These are phyloP conservation scores for Lasiodiplodia sp. DNA, from an alignment of 2,329 filamentous ascomycete genomes.

Conservation along the genomic window DNA sequence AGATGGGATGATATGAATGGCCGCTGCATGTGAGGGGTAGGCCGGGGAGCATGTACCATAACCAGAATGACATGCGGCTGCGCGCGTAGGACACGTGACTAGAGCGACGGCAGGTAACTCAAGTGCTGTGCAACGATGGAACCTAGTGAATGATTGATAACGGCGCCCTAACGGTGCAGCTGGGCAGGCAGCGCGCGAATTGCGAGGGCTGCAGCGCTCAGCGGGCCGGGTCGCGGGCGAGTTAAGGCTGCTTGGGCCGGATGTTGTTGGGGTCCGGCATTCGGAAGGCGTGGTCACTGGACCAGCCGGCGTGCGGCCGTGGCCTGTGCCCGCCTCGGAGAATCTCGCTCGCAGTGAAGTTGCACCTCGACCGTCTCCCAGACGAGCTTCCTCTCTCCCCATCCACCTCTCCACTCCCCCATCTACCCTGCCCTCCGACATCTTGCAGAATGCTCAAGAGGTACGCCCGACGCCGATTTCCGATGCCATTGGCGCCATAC, in stretches of 20 bases:
- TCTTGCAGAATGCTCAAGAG: slow-evolving; percentile 68
- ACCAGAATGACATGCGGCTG: slow-evolving; percentile 23
- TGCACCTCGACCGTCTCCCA: slow-evolving; percentile 28
- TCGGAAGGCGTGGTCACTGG: slow-evolving; percentile 21
- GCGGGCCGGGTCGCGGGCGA: slow-evolving; percentile 12
- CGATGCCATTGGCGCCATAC: slow-evolving; percentile 48
- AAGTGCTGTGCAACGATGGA: background rate
- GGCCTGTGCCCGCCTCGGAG: slow-evolving; percentile 26
- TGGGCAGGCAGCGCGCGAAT: background rate
- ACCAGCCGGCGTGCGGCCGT: background rate
- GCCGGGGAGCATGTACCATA: slow-evolving; percentile 17
- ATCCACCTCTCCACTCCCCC: slow-evolving; percentile 40
- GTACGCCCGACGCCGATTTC: slow-evolving; percentile 49
- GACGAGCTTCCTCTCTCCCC: slow-evolving; percentile 33
- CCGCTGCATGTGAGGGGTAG: slow-evolving; percentile 1
- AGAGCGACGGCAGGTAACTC: background rate
- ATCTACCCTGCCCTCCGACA: slow-evolving; percentile 50
- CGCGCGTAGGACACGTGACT: slow-evolving; percentile 5
- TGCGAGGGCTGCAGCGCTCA: background rate
- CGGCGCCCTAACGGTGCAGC: background rate
- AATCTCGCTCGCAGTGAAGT: slow-evolving; percentile 28
- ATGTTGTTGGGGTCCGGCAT: slow-evolving; percentile 20
- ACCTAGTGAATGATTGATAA: background rate
- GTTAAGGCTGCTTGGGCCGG: background rate
- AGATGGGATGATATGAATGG: slow-evolving; percentile 1